Base-by-base conservation (phyloP, 768 basidiomycete genomes). In the Stropharia rugosoannulata region DNA sequence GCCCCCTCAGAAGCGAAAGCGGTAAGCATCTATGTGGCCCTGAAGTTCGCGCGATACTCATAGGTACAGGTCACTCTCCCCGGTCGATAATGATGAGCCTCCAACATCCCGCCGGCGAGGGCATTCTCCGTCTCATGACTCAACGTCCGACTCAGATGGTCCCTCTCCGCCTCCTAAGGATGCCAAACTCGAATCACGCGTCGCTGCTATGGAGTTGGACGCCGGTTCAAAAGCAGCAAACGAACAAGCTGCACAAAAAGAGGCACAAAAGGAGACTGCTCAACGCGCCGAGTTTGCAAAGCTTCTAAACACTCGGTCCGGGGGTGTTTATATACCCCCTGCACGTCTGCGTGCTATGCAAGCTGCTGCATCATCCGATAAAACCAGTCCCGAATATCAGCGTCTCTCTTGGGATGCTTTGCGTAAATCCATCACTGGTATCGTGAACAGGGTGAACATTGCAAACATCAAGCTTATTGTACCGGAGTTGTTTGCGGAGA, bases 371-470 rank as follows among this genome's bases (percentile, higher is more conserved):
- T 73, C 84, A 5, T 73, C 80, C 59, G 93, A 97, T 77, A 95
- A 95, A 75, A 76, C 79, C 45, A 89, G 90, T 56, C 64, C 87
- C 16, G 95, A 97, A 73, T 98, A 90, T 72, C 97, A 99, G 72
- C 83, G 97, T 9, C 74, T 99, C 56, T 91, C 93, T 9, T 99
- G 97, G 97, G 97, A 99, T 66, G 97, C 97, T 1, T 75, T 99
- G 57, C 87, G 95, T 68, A 99, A 99, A 74, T 92, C 89, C 49
- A 90, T 99, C 66, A 98, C 97, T 27, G 97, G 97, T 93, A 89
- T 98, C 63, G 96, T 98, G 80, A 99, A 99, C 80, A 90, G 97
- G 80, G 93, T 99, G 75, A 98, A 98, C 70, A 81, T 94, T 16
- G 80, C 87, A 62, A 98, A 98, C 70, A 99, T 99, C 83, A 97